Evolutionary conservation across 2,329 filamentous ascomycete genomes (phyloP), one percentile per base, ranked within the genome.

Genomic region (Beauveria pseudobassiana): DNA sequence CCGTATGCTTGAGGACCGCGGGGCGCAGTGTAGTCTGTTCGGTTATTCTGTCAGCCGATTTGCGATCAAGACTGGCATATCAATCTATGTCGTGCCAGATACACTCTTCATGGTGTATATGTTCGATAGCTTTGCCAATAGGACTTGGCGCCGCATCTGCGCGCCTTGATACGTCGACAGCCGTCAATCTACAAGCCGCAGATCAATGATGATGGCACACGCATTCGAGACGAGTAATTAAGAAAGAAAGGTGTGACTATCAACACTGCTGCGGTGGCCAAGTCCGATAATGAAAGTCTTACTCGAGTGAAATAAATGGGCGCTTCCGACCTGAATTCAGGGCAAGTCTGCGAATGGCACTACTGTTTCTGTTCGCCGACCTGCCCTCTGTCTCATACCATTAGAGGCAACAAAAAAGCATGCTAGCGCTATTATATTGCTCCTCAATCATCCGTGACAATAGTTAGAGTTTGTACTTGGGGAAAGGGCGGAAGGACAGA

Each of bases 381-480:
- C 34, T 38, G 5, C 34, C 14, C 34, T 38, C 2, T 38, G 34
- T 14, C 34, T 38, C 34, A 38, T 2, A 38, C 34, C 14, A 38
- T 14, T 2, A 38, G 12, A 14, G 34, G 34, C 14, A 38, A 38
- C 12, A 14, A 5, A 6, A 16, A 38, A 38, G 14, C 14, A 6
- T 38, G 12, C 14, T 38, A 38, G 34, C 16, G 34, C 10, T 16
- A 38, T 38, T 38, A 14, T 38, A 16, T 38, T 38, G 12, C 34
- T 38, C 12, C 5, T 38, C 51, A 34, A n/a, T n/a, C 26, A 52
- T 59, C 57, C 9, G 28, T 60, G 57, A 28, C 49, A 48, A 60
- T 52, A 22, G 22, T 22, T 22, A 60, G 28, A 53, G 57, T 53
- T 60, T 46, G 46, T 40, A 40, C 57, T 60, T 60, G 57, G 49